Base-by-base conservation (phyloP, 164 flowering plant genomes). In the Hamamelis virginiana region DNA sequence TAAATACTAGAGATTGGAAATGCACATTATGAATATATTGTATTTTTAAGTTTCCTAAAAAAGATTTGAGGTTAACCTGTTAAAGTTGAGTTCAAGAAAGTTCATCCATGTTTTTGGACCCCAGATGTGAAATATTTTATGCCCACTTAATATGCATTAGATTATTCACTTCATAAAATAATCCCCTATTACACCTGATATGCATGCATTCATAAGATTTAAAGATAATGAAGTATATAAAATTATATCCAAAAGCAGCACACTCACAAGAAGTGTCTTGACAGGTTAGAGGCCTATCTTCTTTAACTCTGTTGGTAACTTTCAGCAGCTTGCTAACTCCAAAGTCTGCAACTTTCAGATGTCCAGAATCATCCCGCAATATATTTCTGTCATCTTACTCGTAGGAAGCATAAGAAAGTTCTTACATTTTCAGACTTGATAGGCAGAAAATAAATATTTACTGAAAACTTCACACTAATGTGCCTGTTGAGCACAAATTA, bases 291-390 rank as follows among this genome's bases (percentile, higher is more conserved):
- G 88, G 90, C 60, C 65, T 79, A 18, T 90, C 91, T 73, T 90
- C 90, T 81, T 84, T 85, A 59, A 85, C 87, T n/a, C 82, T 74
- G 23, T 60, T 80, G 25, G 87, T 74, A 68, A 84, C 81, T 80
- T 79, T 86, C 62, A 91, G 76, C 68, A 89, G 77, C 89, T 89
- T 91, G 87, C 99, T 96, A 44, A 96, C 82, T 77, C 98, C 99
- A 89, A 96, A 96, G 77, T 93, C 98, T 62, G 99, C 98, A 72
- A 96, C 98, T 86, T 96, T 96, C 68, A 96, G 87, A 81, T 91
- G 92, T 45, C 99, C 95, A 62, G 97, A 81, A 85, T 93, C 99
- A 85, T 90, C 99, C 85, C 93, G 87, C 87, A 96, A 81, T 79
- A 96, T 86, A 77, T 96, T 96, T 79, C 99, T 96, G 97, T 81